Evolutionary conservation across 164 flowering plant genomes (phyloP).

Genomic region (Berberis thunbergii): DNA sequence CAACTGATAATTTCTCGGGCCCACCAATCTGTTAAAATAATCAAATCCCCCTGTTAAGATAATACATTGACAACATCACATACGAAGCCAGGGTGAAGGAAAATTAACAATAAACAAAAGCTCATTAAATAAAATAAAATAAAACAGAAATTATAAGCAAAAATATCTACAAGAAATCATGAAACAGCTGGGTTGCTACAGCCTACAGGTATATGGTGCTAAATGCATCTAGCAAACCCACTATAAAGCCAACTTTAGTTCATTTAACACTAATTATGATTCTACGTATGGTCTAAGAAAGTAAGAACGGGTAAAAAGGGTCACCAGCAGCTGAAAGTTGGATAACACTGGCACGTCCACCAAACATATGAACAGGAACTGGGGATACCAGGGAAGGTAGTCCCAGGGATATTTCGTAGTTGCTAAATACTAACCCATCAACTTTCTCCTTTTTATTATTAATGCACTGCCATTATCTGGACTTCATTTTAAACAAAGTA

Average conservation of each 20-base stretch:
- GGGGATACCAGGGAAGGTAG: not conserved
- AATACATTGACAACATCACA: slow-evolving; percentile 27
- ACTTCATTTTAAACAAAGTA: not conserved
- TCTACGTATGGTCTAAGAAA: too few relatives aligned
- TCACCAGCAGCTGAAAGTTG: not conserved
- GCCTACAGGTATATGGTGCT: too few relatives aligned
- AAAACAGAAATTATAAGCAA: slow-evolving; percentile 1
- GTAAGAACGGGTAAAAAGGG: too few relatives aligned
- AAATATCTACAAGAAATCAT: not conserved
- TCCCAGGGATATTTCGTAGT: not conserved
- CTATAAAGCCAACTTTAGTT: too few relatives aligned
- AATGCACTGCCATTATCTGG: not conserved
- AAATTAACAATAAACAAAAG: not conserved
- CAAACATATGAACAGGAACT: not conserved
- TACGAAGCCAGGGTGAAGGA: slow-evolving; percentile 12
- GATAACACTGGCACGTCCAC: not conserved
- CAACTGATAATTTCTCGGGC: slow-evolving; percentile 29
- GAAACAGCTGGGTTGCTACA: too few relatives aligned
- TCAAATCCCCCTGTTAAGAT: slow-evolving; percentile 59
- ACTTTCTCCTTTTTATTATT: not conserved
- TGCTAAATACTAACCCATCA: too few relatives aligned
- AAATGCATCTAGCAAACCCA: too few relatives aligned
- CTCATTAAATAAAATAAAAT: not conserved
- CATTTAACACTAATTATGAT: too few relatives aligned
- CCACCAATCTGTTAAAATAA: slow-evolving; percentile 41